Percentiles rank a stretch among this genome's conserved stretches.
These are phyloP conservation scores for Endothia cerciana DNA, from an alignment of 2,329 filamentous ascomycete species.

Conservation along the genomic window DNA sequence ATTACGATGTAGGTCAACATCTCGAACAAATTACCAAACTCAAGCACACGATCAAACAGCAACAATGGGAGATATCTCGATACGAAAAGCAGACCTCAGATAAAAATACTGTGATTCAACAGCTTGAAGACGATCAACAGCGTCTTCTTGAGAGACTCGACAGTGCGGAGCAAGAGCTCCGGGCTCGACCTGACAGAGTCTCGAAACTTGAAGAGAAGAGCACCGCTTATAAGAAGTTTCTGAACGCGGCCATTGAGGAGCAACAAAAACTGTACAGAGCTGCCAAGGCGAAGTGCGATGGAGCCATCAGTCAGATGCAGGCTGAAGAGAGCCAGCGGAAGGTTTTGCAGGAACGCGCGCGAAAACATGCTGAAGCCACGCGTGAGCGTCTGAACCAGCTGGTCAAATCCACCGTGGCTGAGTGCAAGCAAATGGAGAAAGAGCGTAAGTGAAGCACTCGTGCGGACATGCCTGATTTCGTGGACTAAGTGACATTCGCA, in stretches of 20 bases:
- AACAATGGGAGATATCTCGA: conserved; percentile 9
- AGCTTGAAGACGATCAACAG: conserved; percentile 36
- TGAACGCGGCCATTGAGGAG: conserved; percentile 52
- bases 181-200: conserved; percentile 35
- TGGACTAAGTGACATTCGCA: conserved; percentile 15
- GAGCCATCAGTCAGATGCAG: conserved; percentile 41
- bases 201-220: conserved; percentile 42
- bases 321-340: conserved; percentile 37
- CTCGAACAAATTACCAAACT: conserved; percentile 16
- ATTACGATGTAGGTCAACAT: conserved; percentile 9
- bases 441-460: conserved; percentile 21
- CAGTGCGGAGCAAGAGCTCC: conserved; percentile 36
- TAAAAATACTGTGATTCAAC: conserved; percentile 16
- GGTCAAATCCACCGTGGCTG: conserved; percentile 24
- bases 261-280: conserved; percentile 49
- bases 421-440: conserved; percentile 21
- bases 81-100: conserved; percentile 12
- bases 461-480: no score
- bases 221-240: conserved; percentile 40
- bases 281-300: conserved; percentile 40
- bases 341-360: conserved; percentile 34
- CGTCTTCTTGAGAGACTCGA: conserved; percentile 34
- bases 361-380: conserved; percentile 40
- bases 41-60: conserved; percentile 10
- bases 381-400: conserved; percentile 37